These are phyloP conservation scores for Tulasnella sp. DNA, from an alignment of 768 basidiomycete genomes.

Conservation along the genomic window DNA sequence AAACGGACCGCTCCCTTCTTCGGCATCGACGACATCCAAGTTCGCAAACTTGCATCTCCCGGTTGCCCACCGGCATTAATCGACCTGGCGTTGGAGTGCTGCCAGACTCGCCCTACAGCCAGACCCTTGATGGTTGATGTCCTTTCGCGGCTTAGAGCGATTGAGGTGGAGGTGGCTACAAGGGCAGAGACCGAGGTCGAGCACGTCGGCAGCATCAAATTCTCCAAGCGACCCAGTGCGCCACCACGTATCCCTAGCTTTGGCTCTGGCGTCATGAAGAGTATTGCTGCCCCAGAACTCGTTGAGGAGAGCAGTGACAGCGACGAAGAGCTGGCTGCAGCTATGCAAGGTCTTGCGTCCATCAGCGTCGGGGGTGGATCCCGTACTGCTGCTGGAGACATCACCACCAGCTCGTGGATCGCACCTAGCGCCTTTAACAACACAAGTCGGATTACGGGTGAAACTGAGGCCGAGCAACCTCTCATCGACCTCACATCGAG, in stretches of 20 bases:
- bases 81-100: conserved; percentile 66
- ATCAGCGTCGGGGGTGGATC: not conserved
- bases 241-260: conserved; percentile 81
- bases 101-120: conserved; percentile 44
- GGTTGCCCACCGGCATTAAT: conserved; percentile 74
- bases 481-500: conserved; percentile 12
- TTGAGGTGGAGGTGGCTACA: conserved; percentile 72
- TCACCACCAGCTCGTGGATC: conserved; percentile 13
- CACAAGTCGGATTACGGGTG: conserved; percentile 4
- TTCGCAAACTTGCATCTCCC: conserved; percentile 48
- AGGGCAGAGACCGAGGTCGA: conserved; percentile 54
- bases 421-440: conserved; percentile 32
- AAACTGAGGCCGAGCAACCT: conserved; percentile 1
- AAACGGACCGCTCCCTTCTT: conserved; percentile 63
- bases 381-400: not conserved
- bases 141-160: conserved; percentile 60
- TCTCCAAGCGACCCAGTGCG: conserved; percentile 45
- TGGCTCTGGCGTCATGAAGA: conserved; percentile 48
- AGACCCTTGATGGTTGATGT: conserved; percentile 71
- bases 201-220: conserved; percentile 76
- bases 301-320: conserved; percentile 25
- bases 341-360: conserved; percentile 36
- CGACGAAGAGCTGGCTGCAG: conserved; percentile 54
- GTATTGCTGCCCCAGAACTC: conserved; percentile 31
- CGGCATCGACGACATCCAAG: conserved; percentile 62